A percentile compares a stretch with the other conserved stretches of the same genome.
Evolutionary conservation across 768 basidiomycete genomes (phyloP).

Genomic region (Lactarius indigo): DNA sequence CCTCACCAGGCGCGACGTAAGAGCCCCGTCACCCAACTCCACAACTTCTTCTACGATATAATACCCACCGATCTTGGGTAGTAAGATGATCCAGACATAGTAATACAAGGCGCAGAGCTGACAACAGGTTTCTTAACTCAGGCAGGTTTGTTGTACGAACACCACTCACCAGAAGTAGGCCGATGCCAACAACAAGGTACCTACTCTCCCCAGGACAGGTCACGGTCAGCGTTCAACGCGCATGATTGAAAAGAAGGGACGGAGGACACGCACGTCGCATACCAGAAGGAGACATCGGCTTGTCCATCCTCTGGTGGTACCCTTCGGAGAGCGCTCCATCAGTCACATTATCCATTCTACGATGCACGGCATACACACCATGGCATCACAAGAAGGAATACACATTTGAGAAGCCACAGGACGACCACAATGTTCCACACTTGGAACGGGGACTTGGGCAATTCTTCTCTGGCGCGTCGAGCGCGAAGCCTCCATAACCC

Average conservation of each 20-base stretch:
- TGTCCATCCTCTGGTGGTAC: constrained; percentile 31
- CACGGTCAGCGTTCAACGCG: background rate
- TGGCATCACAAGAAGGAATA: constrained; percentile 36
- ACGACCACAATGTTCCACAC: constrained; percentile 28
- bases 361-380: constrained; percentile 26
- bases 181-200: constrained; percentile 32
- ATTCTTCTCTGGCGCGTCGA: constrained; percentile 29
- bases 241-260: background rate
- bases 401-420: constrained; percentile 26
- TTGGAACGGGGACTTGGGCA: constrained; percentile 27
- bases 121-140: background rate
- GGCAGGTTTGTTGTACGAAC: background rate
- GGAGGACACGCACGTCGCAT: constrained; percentile 27
- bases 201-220: constrained; percentile 17
- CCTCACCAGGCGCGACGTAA: constrained; percentile 20
- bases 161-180: constrained; percentile 29
- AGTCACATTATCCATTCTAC: background rate
- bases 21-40: constrained; percentile 19
- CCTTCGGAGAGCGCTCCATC: constrained; percentile 20
- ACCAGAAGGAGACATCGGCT: constrained; percentile 34
- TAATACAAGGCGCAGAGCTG: constrained; percentile 31
- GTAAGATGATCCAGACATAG: constrained; percentile 41
- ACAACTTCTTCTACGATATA: constrained; percentile 42
- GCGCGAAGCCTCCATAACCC: constrained; percentile 35
- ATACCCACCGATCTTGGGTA: constrained; percentile 44